Conservation (phyloP, 371 early-diverging fungal genomes). For the Mucor sp. region DNA sequence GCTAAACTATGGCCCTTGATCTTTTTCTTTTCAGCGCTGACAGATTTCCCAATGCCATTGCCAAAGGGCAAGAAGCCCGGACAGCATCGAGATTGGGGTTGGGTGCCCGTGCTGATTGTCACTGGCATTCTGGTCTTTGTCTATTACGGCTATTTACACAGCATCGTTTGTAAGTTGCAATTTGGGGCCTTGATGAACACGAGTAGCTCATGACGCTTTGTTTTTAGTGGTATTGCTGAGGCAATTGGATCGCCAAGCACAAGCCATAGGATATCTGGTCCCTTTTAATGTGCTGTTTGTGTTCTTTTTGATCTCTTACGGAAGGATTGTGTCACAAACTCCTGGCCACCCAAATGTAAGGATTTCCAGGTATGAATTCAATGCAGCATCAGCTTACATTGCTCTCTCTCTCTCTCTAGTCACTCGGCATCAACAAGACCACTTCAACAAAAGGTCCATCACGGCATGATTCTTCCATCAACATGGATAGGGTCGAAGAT, state of each 20-base stretch:
- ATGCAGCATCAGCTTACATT: neutral
- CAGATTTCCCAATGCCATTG: constrained; percentile 37
- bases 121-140: constrained; percentile 21
- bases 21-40: constrained; percentile 35
- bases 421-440: neutral
- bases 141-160: constrained; percentile 29
- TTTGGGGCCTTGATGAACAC: neutral
- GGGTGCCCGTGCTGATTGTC: constrained; percentile 32
- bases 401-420: neutral
- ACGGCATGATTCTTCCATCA: neutral
- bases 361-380: neutral
- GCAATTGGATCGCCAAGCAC: constrained; percentile 1
- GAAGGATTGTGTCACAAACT: constrained; percentile 14
- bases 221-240: constrained; percentile 17
- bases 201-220: neutral
- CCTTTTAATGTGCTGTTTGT: constrained; percentile 15
- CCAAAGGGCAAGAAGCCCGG: constrained; percentile 39
- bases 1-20: constrained; percentile 31
- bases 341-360: constrained; percentile 22
- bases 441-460: neutral
- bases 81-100: constrained; percentile 42
- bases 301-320: constrained; percentile 23
- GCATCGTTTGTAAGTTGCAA: constrained; percentile 24
- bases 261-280: constrained; percentile 16
- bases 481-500: neutral